phyloP scores from a whole-genome alignment of 2,329 filamentous ascomycete genomes.

The Apiospora sp. region DNA sequence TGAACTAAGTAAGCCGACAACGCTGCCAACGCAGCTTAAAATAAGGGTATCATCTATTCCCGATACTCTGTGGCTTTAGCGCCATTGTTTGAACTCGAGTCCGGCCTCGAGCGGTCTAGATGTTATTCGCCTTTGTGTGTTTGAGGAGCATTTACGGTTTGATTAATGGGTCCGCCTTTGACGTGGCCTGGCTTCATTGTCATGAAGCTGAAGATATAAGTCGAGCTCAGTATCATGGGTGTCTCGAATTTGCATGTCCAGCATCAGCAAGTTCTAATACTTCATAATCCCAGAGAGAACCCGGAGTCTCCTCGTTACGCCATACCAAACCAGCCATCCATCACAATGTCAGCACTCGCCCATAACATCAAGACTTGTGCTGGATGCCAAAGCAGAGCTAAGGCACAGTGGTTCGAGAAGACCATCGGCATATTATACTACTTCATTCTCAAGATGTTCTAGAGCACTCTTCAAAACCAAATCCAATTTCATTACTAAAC shows the following conservation, averaged over 20 bases:
- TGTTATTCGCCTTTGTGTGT: neutral
- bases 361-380: slow-evolving; percentile 12
- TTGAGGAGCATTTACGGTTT: slow-evolving; percentile 2
- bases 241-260: neutral
- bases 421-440: slow-evolving; percentile 2
- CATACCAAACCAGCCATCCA: neutral
- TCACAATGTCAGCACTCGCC: slow-evolving; percentile 1
- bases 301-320: too few species aligned
- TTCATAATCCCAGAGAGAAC: neutral
- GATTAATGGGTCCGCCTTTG: neutral
- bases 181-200: neutral
- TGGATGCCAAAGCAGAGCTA: slow-evolving; percentile 8
- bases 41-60: neutral
- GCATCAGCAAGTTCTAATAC: neutral
- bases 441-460: neutral
- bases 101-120: slow-evolving; percentile 4
- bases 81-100: slow-evolving; percentile 7
- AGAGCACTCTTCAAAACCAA: neutral
- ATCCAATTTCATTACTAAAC: neutral
- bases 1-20: neutral
- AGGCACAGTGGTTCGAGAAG: slow-evolving; percentile 8
- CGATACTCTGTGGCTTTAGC: neutral
- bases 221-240: neutral
- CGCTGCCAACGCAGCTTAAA: neutral
- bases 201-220: neutral